Conservation (phyloP, 2,329 filamentous ascomycete genomes). For the Diaporthe amygdali region DNA sequence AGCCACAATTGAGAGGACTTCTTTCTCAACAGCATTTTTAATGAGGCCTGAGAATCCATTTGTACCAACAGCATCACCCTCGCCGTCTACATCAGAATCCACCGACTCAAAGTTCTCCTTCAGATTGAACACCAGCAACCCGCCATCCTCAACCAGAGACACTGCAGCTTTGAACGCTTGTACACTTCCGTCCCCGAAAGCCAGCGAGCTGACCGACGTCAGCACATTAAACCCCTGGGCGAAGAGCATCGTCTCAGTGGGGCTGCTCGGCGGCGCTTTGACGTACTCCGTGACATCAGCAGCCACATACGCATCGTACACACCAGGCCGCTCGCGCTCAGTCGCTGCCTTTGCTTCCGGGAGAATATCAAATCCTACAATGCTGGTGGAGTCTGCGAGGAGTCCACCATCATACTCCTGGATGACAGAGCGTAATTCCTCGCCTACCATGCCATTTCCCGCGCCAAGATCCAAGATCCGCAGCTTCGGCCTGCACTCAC, state of each 20-base stretch:
- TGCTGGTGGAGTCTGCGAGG: background rate
- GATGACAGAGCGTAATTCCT: background rate
- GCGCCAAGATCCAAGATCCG: background rate
- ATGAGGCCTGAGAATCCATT: background rate
- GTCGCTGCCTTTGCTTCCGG: background rate
- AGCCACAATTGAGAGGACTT: background rate
- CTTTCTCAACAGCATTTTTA: background rate
- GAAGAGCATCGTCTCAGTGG: background rate
- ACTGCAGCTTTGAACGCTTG: conserved; percentile 2
- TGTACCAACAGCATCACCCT: background rate
- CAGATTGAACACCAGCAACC: conserved; percentile 13
- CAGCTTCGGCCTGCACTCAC: background rate
- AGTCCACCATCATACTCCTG: background rate
- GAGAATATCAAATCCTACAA: conserved; percentile 12
- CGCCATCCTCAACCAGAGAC: conserved; percentile 5
- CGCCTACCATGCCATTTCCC: conserved; percentile 9
- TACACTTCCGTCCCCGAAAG: background rate
- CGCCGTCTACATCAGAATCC: too few relatives aligned
- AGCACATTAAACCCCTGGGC: conserved; percentile 5
- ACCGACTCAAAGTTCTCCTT: background rate
- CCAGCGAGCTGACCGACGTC: background rate
- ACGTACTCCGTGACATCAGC: conserved; percentile 8
- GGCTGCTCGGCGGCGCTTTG: background rate
- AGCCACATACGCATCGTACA: conserved; percentile 5
- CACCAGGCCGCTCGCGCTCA: background rate